phyloP scores from a whole-genome alignment of 108 stramenopile genomes.

The Seminavis robusta region DNA sequence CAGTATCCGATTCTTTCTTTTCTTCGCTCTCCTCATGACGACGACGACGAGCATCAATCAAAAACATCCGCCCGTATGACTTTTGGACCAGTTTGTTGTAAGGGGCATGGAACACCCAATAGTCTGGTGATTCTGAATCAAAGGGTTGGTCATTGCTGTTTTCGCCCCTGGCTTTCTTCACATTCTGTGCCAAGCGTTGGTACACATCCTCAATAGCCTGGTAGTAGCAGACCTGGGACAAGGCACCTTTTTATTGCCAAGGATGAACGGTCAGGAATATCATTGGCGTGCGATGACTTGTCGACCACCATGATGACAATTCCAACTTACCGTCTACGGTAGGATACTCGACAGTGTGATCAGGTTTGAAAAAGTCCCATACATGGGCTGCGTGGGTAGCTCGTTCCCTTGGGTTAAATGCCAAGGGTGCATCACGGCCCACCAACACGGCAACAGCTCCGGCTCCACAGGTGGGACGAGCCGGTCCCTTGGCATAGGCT shows the following conservation, averaged over 20 bases:
- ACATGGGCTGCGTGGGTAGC: constrained; percentile 86
- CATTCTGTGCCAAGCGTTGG: constrained; percentile 30
- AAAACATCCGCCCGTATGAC: constrained; percentile 79
- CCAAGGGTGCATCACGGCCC: constrained; percentile 87
- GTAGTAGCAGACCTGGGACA: constrained; percentile 92
- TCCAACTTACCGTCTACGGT: constrained; percentile 89
- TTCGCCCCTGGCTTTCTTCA: constrained; percentile 4
- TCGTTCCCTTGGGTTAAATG: constrained; percentile 66
- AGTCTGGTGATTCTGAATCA: constrained; percentile 68
- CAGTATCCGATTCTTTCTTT: constrained; percentile 24
- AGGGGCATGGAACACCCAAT: constrained; percentile 93
- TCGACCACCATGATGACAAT: too few species aligned
- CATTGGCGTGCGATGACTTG: too few species aligned
- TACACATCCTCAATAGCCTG: constrained; percentile 91
- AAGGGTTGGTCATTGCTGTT: constrained; percentile 25
- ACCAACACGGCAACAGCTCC: constrained; percentile 93
- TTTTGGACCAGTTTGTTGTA: constrained; percentile 98
- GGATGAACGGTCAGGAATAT: too few species aligned
- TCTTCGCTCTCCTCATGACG: constrained; percentile 19
- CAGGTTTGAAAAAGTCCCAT: constrained; percentile 98
- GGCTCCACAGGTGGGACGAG: constrained; percentile 92
- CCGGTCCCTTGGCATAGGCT: constrained; percentile 86
- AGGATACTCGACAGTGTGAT: constrained; percentile 91
- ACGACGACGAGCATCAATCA: constrained; percentile 72
- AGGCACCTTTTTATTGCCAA: too few species aligned